phyloP scores from a whole-genome alignment of 805 yeast species.

The Clavispora phyllophila region DNA sequence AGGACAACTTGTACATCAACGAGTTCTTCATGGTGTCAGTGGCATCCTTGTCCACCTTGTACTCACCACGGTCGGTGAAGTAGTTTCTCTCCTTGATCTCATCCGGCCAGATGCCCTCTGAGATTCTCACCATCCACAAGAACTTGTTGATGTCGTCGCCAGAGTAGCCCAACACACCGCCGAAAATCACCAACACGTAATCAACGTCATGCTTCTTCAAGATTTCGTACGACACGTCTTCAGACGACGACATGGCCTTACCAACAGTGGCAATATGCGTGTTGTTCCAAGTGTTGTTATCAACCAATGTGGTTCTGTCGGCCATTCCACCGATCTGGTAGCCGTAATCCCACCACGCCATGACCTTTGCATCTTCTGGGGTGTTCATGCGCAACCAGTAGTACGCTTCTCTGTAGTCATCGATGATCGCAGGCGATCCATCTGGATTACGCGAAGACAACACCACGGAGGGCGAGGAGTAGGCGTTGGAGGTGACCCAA shows the following conservation, averaged over 20 bases:
- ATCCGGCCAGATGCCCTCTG: constrained; percentile 99
- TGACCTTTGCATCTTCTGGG: constrained; percentile 88
- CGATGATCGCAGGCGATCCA: constrained; percentile 80
- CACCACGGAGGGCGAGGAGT: constrained; percentile 97
- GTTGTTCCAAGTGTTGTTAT: constrained; percentile 98
- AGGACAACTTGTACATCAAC: constrained; percentile 91
- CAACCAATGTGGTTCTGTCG: constrained; percentile 95
- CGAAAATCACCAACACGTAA: constrained; percentile 87
- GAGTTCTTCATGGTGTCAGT: constrained; percentile 83
- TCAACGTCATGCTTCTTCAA: constrained; percentile 91
- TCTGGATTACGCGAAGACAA: constrained; percentile 78
- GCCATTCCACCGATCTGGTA: constrained; percentile 99
- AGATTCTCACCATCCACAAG: constrained; percentile 97
- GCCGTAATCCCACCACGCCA: constrained; percentile 99
- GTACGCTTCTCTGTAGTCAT: constrained; percentile 97
- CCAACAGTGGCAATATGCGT: constrained; percentile 99
- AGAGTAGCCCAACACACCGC: constrained; percentile 87
- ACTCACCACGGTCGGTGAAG: constrained; percentile 84
- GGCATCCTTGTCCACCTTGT: constrained; percentile 78
- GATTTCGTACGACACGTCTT: constrained; percentile 83
- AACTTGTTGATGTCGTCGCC: constrained; percentile 97
- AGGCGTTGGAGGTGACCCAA: constrained; percentile 94
- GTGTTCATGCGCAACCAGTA: constrained; percentile 99
- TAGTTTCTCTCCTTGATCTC: constrained; percentile 81
- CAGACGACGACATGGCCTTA: constrained; percentile 90